Evolutionary conservation across 345 rosid genomes (phyloP), one percentile per base, ranked within the genome.

Genomic region (Gossypium mustelinum): DNA sequence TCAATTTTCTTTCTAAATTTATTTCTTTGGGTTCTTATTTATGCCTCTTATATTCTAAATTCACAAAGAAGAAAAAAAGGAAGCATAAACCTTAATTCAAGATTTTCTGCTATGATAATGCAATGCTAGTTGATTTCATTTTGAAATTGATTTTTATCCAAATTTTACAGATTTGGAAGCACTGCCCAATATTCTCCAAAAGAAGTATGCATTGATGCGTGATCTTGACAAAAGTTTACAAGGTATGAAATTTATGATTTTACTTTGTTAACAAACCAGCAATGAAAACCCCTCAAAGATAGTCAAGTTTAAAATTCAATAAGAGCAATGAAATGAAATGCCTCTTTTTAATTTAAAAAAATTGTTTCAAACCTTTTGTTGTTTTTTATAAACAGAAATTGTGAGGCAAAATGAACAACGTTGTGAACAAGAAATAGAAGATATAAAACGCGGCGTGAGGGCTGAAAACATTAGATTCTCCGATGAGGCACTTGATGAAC

Each of bases 181-280:
- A 2, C 72, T 93, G 68, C 94, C 99, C 3, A 80, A 86, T 84
- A 90, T 87, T 62, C 85, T 95, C 65, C 98, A 93, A 80, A 95
- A 91, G 87, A 95, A 93, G 78, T 95, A 91, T 75, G 81, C 94
- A 3, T 82, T 95, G 80, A 75, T 95, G 51, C 94, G 89, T 61
- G 96, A 93, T 77, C 93, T 95, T 29, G 99, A 95, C 75, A 86
- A 85, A 77, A 95, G 99, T 75, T 86, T 95, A 82, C 96, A 91
- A 83, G 99, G 99, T 93, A 86, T 9, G 27, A 62, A 25, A 29
- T 17, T 34, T 74, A 11, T 44, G 34, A 59, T 11, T 47, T 73
- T 60, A 7, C 8, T 43, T 47, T 24, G 57, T 9, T 14, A 27
- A 18, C n/a, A 3, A 18, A 41, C 51, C 4, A 52, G 7, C 7